phyloP scores from a whole-genome alignment of 2,329 filamentous ascomycete genomes.

The Emergomyces orientalis region DNA sequence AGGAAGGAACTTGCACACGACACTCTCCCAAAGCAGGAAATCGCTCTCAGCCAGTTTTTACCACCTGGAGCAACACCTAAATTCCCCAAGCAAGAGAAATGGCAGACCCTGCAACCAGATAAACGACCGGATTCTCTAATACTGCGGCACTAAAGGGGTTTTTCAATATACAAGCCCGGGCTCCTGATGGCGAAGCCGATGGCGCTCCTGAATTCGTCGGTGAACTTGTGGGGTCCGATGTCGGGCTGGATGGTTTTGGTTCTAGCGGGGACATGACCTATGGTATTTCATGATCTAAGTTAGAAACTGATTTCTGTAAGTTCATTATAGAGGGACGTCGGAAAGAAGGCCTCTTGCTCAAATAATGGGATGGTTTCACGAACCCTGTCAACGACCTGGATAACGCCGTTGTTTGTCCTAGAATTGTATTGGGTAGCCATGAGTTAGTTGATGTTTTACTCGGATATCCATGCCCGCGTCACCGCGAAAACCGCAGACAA shows the following conservation, averaged over 20 bases:
- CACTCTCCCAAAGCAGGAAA: not conserved
- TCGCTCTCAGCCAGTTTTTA: not conserved
- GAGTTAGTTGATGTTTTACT: not conserved
- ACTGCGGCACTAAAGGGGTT: not conserved
- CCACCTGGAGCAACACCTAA: not conserved
- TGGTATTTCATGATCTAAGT: not conserved
- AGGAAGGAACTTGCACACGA: too few relatives aligned
- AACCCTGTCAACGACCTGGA: constrained; percentile 1
- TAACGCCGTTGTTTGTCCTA: constrained; percentile 2
- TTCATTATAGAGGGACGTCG: not conserved
- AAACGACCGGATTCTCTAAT: not conserved
- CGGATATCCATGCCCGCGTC: not conserved
- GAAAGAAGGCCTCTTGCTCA: not conserved
- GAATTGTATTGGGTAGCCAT: not conserved
- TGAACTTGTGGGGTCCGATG: not conserved
- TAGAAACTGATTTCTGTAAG: not conserved
- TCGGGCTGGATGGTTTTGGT: not conserved
- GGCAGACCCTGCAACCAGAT: not conserved
- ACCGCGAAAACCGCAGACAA: not conserved
- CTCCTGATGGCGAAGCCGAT: not conserved
- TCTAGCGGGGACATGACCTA: not conserved
- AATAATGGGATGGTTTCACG: not conserved
- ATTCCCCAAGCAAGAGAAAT: not conserved
- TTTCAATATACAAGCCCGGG: not conserved
- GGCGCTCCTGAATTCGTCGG: not conserved